phyloP scores from a whole-genome alignment of 2,329 filamentous ascomycete genomes.

The Zymoseptoria crescenta region DNA sequence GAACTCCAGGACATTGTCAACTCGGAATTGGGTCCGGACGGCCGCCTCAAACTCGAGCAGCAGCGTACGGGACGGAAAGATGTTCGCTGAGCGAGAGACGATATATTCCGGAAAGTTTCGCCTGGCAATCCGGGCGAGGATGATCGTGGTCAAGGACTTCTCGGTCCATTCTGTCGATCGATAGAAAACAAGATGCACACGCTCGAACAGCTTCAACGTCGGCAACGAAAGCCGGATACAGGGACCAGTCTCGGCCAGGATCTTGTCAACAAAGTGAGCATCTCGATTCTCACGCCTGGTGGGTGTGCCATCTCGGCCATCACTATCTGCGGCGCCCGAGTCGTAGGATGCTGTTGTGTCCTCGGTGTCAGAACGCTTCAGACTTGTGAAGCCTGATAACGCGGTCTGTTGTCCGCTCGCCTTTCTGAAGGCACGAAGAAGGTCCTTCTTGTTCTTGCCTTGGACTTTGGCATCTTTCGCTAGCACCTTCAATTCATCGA shows the following conservation, averaged over 20 bases:
- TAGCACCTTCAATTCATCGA: constrained; percentile 78
- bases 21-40: constrained; percentile 68
- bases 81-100: constrained; percentile 80
- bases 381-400: constrained; percentile 56
- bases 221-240: constrained; percentile 72
- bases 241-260: constrained; percentile 67
- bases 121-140: constrained; percentile 80
- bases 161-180: constrained; percentile 95
- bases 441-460: constrained; percentile 78
- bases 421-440: constrained; percentile 65
- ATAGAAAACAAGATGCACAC: constrained; percentile 93
- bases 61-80: constrained; percentile 68
- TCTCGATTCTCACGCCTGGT: constrained; percentile 54
- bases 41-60: constrained; percentile 86
- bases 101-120: constrained; percentile 86
- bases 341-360: constrained; percentile 45
- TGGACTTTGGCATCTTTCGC: constrained; percentile 81
- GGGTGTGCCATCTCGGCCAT: constrained; percentile 33
- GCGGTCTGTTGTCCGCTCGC: constrained; percentile 68
- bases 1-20: constrained; percentile 77
- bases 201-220: constrained; percentile 75
- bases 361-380: constrained; percentile 57
- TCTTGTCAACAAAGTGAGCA: constrained; percentile 67
- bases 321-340: constrained; percentile 24
- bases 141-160: constrained; percentile 90